A percentile compares a stretch with the other conserved stretches of the same genome.
phyloP scores from a whole-genome alignment of 2,329 filamentous ascomycete genomes.

The Tympanopsis confertula region DNA sequence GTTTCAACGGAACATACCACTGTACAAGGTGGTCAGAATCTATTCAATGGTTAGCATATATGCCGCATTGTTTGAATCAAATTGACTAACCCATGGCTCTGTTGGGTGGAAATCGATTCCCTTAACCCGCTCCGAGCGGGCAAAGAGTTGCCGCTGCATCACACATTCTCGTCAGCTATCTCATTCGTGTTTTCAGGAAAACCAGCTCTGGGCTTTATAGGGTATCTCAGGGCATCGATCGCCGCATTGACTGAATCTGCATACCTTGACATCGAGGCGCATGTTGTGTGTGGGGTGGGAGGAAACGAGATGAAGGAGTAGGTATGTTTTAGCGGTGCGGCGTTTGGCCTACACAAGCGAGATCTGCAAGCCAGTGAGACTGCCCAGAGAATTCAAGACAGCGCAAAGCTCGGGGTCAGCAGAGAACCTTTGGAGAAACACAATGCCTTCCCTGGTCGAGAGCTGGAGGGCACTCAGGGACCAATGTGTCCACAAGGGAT shows the following conservation, averaged over 20 bases:
- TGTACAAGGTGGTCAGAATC: slow-evolving; percentile 92
- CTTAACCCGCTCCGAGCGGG: slow-evolving; percentile 90
- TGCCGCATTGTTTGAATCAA: background rate
- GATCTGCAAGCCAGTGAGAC: too few relatives aligned
- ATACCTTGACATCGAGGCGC: background rate
- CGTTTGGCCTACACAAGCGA: too few relatives aligned
- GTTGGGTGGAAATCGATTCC: slow-evolving; percentile 94
- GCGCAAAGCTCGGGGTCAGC: too few relatives aligned
- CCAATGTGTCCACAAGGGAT: slow-evolving; percentile 1
- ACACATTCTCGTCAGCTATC: slow-evolving; percentile 4
- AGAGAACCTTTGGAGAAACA: too few relatives aligned
- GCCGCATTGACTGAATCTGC: too few relatives aligned
- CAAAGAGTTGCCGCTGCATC: slow-evolving; percentile 66
- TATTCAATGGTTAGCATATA: background rate
- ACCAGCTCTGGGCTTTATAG: background rate
- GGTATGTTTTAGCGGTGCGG: too few relatives aligned
- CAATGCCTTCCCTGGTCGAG: too few relatives aligned
- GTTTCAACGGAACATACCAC: slow-evolving; percentile 55
- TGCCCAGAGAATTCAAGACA: too few relatives aligned
- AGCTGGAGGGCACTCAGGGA: background rate
- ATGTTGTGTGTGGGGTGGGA: background rate
- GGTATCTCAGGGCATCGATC: background rate
- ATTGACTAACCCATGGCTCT: slow-evolving; percentile 57
- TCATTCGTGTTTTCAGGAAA: background rate
- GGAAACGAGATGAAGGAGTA: too few relatives aligned